Evolutionary conservation across 306 rosid genomes (phyloP).

Genomic region (Quercus bicolor): DNA sequence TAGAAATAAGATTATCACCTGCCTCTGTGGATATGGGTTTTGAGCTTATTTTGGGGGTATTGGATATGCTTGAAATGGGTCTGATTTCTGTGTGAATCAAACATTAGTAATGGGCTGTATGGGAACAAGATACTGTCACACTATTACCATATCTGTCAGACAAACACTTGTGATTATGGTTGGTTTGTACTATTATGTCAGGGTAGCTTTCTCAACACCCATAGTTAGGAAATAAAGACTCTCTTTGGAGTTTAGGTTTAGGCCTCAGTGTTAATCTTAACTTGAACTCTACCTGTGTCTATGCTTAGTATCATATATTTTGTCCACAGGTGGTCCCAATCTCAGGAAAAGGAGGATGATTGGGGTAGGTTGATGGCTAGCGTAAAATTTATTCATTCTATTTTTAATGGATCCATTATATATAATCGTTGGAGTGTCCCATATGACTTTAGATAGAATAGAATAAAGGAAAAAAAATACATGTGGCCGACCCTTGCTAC

Average conservation of each 20-base stretch:
- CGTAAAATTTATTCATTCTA: no score
- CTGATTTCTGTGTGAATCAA: no score
- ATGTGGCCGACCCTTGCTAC: no score
- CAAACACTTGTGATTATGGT: neutral
- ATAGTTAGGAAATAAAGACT: neutral
- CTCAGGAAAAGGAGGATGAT: no score
- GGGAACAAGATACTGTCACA: neutral
- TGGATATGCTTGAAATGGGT: neutral
- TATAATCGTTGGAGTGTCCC: no score
- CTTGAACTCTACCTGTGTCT: no score
- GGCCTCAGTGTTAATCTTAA: conserved; percentile 1
- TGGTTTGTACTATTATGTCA: neutral
- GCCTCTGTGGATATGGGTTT: neutral
- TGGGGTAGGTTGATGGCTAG: no score
- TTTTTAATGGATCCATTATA: no score
- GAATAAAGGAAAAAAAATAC: no score
- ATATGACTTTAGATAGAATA: no score
- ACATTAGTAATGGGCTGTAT: neutral
- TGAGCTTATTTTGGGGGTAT: neutral
- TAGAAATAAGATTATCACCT: neutral
- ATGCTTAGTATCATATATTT: no score
- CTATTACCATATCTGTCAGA: neutral
- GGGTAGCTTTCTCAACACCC: conserved; percentile 3
- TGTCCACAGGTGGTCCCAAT: no score
- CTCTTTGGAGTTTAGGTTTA: conserved; percentile 14